phyloP scores from a whole-genome alignment of 352 stramenopile genomes.

The Thraustochytrium sp. region DNA sequence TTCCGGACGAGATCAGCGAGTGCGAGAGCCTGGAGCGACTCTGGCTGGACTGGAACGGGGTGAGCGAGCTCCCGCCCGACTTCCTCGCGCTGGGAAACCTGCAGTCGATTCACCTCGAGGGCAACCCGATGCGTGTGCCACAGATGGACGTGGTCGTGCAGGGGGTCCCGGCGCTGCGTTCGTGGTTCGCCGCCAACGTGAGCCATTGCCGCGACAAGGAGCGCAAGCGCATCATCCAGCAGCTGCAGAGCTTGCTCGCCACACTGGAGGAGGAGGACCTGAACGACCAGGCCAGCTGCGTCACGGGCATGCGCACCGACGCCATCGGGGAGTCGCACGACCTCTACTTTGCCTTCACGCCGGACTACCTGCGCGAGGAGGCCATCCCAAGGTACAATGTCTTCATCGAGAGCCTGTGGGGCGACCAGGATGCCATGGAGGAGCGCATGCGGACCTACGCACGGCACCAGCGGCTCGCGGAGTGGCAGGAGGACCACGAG shows the following conservation, averaged over 20 bases:
- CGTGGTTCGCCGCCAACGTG: slow-evolving; percentile 14
- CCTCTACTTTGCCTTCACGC: slow-evolving; percentile 30
- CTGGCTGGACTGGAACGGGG: slow-evolving; percentile 39
- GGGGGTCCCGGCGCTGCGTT: not conserved
- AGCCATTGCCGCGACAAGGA: slow-evolving; percentile 7
- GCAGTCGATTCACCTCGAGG: slow-evolving; percentile 38
- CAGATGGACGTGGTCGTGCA: slow-evolving; percentile 23
- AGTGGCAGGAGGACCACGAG: not conserved
- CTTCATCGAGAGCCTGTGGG: not conserved
- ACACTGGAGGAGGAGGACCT: slow-evolving; percentile 29
- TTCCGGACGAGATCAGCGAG: slow-evolving; percentile 45
- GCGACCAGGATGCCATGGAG: not conserved
- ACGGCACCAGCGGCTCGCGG: not conserved
- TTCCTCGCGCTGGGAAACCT: slow-evolving; percentile 35
- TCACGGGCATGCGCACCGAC: not conserved
- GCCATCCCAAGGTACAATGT: slow-evolving; percentile 8
- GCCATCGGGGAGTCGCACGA: slow-evolving; percentile 15
- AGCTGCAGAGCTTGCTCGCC: slow-evolving; percentile 8
- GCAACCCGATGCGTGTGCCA: slow-evolving; percentile 35
- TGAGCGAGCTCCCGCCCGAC: slow-evolving; percentile 30
- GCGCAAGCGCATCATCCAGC: not conserved
- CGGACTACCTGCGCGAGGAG: not conserved
- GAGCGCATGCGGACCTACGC: not conserved
- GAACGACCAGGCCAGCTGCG: not conserved
- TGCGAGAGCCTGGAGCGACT: slow-evolving; percentile 33